Conservation (phyloP, 495 filamentous ascomycete species). For the Penicillium subrubescens region DNA sequence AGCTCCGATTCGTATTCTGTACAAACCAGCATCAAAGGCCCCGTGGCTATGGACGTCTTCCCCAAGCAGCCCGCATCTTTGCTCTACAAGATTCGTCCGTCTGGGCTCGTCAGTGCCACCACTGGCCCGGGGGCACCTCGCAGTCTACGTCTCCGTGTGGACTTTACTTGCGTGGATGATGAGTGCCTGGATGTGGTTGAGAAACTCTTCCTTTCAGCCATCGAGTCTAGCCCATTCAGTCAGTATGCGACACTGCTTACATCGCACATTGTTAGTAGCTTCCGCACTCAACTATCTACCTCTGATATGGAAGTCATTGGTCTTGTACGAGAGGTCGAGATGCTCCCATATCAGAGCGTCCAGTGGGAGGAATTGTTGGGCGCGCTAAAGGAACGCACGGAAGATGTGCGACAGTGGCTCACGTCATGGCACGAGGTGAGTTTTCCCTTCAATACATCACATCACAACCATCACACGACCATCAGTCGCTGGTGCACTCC, state of each 20-base stretch:
- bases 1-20: slow-evolving; percentile 70
- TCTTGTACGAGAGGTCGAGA: slow-evolving; percentile 46
- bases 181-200: slow-evolving; percentile 48
- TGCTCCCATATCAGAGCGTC: slow-evolving; percentile 39
- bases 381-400: slow-evolving; percentile 40
- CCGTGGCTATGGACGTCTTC: slow-evolving; percentile 66
- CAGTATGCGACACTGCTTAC: slow-evolving; percentile 51
- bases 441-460: slow-evolving; percentile 1
- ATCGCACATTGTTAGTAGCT: slow-evolving; percentile 51
- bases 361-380: slow-evolving; percentile 47
- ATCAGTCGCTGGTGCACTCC: not conserved
- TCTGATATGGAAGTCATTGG: slow-evolving; percentile 59
- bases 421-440: slow-evolving; percentile 50
- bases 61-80: slow-evolving; percentile 78
- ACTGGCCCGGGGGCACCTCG: slow-evolving; percentile 42
- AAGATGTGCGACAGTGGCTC: slow-evolving; percentile 46
- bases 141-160: slow-evolving; percentile 67
- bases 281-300: slow-evolving; percentile 54
- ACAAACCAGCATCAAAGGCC: slow-evolving; percentile 56
- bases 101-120: slow-evolving; percentile 16
- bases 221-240: slow-evolving; percentile 46
- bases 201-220: slow-evolving; percentile 41
- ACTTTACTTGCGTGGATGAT: slow-evolving; percentile 79
- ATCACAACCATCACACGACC: not conserved
- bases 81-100: slow-evolving; percentile 70